Evolutionary conservation across 371 early-diverging fungal species (phyloP).

Genomic region (Mucor ambiguus): DNA sequence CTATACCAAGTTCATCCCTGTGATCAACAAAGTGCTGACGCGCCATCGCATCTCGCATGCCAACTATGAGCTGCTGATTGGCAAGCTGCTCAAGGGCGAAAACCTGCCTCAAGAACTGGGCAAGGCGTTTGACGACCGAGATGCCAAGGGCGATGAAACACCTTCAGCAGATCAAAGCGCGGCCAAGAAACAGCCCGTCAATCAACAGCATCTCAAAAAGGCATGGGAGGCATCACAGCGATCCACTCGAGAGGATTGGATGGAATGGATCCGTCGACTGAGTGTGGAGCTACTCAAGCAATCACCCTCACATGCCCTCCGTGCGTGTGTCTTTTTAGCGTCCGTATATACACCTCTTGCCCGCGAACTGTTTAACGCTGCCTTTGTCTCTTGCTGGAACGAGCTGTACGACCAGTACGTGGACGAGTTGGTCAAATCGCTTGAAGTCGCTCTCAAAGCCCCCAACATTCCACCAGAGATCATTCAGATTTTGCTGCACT

Average conservation of each 20-base stretch:
- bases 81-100: slow-evolving; percentile 79
- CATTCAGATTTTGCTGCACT: slow-evolving; percentile 86
- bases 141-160: slow-evolving; percentile 49
- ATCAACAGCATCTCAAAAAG: slow-evolving; percentile 85
- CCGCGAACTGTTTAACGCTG: slow-evolving; percentile 94
- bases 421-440: slow-evolving; percentile 85
- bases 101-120: slow-evolving; percentile 74
- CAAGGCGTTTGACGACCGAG: slow-evolving; percentile 47
- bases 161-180: slow-evolving; percentile 57
- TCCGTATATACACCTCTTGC: slow-evolving; percentile 83
- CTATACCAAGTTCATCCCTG: slow-evolving; percentile 89
- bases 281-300: slow-evolving; percentile 94
- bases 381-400: slow-evolving; percentile 97
- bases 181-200: slow-evolving; percentile 80
- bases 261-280: slow-evolving; percentile 93
- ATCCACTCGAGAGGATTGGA: slow-evolving; percentile 95
- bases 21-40: slow-evolving; percentile 76
- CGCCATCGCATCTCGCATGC: slow-evolving; percentile 69
- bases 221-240: slow-evolving; percentile 94
- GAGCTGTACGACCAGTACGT: slow-evolving; percentile 91
- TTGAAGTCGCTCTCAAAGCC: slow-evolving; percentile 87
- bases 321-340: slow-evolving; percentile 90
- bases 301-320: slow-evolving; percentile 93
- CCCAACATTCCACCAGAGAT: slow-evolving; percentile 92
- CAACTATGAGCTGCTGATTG: slow-evolving; percentile 73